Percentiles rank a stretch among this genome's conserved stretches.
These are phyloP conservation scores for Magnaporthales sp. DNA, from an alignment of 2,329 filamentous ascomycete species.

Conservation along the genomic window DNA sequence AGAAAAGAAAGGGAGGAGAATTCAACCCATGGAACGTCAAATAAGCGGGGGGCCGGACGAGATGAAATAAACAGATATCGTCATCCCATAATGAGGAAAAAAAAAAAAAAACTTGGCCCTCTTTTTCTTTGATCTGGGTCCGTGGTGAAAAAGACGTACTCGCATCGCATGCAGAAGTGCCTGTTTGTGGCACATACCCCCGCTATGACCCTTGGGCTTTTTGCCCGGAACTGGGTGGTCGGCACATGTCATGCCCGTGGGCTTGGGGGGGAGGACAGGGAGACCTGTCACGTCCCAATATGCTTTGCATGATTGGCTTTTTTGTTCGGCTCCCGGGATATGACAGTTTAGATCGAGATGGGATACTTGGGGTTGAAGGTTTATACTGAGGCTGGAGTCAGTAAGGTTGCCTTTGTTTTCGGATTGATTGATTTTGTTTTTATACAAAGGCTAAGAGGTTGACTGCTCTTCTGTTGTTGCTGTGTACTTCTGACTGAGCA, in stretches of 20 bases:
- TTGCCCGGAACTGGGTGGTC: background rate
- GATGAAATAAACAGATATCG: no score
- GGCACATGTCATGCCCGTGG: background rate
- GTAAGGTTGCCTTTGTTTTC: background rate
- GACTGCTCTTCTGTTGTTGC: background rate
- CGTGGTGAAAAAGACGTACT: background rate
- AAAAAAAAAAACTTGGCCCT: no score
- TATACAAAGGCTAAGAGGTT: background rate
- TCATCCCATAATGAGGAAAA: no score
- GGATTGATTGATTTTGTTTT: no score
- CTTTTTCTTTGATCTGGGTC: background rate
- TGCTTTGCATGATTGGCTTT: background rate
- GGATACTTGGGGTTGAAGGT: background rate
- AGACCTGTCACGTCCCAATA: background rate
- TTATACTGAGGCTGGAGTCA: background rate
- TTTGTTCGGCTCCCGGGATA: background rate
- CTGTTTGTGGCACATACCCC: background rate
- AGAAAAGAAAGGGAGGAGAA: background rate
- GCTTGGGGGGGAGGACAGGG: background rate
- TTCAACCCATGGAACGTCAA: background rate
- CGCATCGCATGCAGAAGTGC: background rate
- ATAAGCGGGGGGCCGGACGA: background rate
- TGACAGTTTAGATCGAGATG: background rate
- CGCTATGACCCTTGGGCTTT: background rate
- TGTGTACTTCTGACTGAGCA: background rate